These are phyloP conservation scores for Ustilago loliicola DNA, from an alignment of 1,284 basidiomycete genomes.

Conservation along the genomic window DNA sequence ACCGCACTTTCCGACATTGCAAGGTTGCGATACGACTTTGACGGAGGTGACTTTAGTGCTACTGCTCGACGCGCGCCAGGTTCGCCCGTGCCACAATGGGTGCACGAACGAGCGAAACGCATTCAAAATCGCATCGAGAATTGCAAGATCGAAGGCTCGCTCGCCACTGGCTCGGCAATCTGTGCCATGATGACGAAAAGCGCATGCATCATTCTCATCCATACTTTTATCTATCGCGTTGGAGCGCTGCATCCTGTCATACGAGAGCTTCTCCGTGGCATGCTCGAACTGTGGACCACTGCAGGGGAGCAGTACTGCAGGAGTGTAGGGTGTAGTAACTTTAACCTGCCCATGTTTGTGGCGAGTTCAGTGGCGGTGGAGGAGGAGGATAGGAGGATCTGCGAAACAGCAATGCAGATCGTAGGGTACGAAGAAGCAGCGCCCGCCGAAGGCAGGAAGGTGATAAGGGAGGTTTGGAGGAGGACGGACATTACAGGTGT, in stretches of 20 bases:
- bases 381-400: constrained; percentile 29
- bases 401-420: constrained; percentile 43
- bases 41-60: constrained; percentile 32
- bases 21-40: constrained; percentile 36
- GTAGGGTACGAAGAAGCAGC: constrained; percentile 44
- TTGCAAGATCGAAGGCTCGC: constrained; percentile 21
- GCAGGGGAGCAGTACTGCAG: constrained; percentile 41
- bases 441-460: constrained; percentile 26
- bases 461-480: constrained; percentile 42
- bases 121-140: constrained; percentile 25
- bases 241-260: constrained; percentile 40
- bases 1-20: constrained; percentile 47
- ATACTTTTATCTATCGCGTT: constrained; percentile 42
- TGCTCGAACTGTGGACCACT: constrained; percentile 38
- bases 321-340: constrained; percentile 41
- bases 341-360: constrained; percentile 40
- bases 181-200: constrained; percentile 40
- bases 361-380: constrained; percentile 35
- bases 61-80: constrained; percentile 22
- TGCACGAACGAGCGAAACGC: constrained; percentile 29
- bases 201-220: constrained; percentile 34
- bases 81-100: constrained; percentile 34
- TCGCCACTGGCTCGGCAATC: constrained; percentile 30
- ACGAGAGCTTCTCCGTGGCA: constrained; percentile 11
- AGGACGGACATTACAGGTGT: constrained; percentile 31